phyloP scores from a whole-genome alignment of 495 filamentous ascomycete species.

The Aspergillus sclerotioniger region DNA sequence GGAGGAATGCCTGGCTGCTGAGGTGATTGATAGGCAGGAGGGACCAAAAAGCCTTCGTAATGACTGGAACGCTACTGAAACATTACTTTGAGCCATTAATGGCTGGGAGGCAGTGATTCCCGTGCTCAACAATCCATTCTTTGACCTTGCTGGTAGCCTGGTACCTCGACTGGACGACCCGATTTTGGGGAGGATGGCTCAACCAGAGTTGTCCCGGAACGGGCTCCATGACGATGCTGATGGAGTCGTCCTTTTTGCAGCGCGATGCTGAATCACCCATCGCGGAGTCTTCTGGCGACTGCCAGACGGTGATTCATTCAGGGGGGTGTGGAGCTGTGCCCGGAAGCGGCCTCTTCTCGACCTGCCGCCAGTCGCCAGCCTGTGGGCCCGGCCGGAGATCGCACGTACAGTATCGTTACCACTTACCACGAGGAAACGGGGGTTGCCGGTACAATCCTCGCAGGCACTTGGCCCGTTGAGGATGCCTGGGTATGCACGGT shows the following conservation, averaged over 20 bases:
- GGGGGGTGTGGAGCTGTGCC: slow-evolving; percentile 21
- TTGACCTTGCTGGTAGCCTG: not conserved
- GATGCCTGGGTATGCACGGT: not conserved
- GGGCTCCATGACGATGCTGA: slow-evolving; percentile 4
- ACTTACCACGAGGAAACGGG: slow-evolving; percentile 26
- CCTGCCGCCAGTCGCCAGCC: slow-evolving; percentile 14
- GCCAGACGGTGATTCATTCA: slow-evolving; percentile 18
- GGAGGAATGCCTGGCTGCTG: slow-evolving; percentile 1
- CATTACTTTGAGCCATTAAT: not conserved
- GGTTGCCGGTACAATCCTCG: not conserved
- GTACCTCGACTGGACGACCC: not conserved
- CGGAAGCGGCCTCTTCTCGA: slow-evolving; percentile 20
- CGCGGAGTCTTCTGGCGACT: slow-evolving; percentile 11
- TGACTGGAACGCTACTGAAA: slow-evolving; percentile 9
- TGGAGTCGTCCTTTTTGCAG: not conserved
- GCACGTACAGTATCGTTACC: slow-evolving; percentile 22
- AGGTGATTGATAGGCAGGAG: slow-evolving; percentile 7
- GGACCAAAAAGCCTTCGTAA: not conserved
- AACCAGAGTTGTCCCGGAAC: not conserved
- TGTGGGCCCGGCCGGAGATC: slow-evolving; percentile 17
- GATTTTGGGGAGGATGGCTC: not conserved
- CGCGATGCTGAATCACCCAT: slow-evolving; percentile 2
- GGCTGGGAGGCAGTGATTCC: not conserved
- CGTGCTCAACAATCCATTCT: slow-evolving; percentile 3
- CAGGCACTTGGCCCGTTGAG: not conserved